Evolutionary conservation across 768 basidiomycete genomes (phyloP), one percentile per base, ranked within the genome.

Genomic region (Kwoniella sp.): DNA sequence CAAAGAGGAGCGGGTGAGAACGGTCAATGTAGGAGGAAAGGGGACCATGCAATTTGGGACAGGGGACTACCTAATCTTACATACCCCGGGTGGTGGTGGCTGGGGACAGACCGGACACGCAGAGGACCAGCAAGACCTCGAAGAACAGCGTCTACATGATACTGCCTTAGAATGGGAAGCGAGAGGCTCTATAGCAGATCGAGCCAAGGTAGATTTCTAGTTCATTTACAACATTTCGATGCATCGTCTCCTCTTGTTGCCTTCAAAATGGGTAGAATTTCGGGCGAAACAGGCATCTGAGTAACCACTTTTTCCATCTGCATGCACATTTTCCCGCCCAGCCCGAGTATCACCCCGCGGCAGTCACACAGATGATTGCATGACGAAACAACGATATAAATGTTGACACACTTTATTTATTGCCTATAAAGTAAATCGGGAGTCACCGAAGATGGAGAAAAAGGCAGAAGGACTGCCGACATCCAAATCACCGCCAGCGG

Each of bases 131-230:
- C 40, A 44, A 44, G 21, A 48, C 24, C 26, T 68, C 56, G 4
- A 55, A 68, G 29, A 60, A 61, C 51, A 49, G 57, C 63, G 63
- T 60, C 67, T 30, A 55, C 25, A 50, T 46, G 58, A 25, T 62
- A 26, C 63, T 68, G 48, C 50, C 36, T 24, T 22, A 3, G 61
- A 57, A 13, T 77, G 72, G 73, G 71, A 72, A 52, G 40, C 73
- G 15, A 68, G 78, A 47, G 80, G 80, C 0, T 74, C 74, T 57
- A 40, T 79, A 40, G 80, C 74, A 1, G 78, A 81, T 53, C 58
- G 71, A 8, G 74, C 71, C 15, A 65, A 72, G 1, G 73, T 69
- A 17, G 64, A 65, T 19, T 50, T 50, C 27, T 50, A 44, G 40
- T 44, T 4, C 3, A 44, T 9, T 19, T 9, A 10, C 17, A 4